These are phyloP conservation scores for Periconia macrospinosa DNA, from an alignment of 2,329 filamentous ascomycete species.

Conservation along the genomic window DNA sequence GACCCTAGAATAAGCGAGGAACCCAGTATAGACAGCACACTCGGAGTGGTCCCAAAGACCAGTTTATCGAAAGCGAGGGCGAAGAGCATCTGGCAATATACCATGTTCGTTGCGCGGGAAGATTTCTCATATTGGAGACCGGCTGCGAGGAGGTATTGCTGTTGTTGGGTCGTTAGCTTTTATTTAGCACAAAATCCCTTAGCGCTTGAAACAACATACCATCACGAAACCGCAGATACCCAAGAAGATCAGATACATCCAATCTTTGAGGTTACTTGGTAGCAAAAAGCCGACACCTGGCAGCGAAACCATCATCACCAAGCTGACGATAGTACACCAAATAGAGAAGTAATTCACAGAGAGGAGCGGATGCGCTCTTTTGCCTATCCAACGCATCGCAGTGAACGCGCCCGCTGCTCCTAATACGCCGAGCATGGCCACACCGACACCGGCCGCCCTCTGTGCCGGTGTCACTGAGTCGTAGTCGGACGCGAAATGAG, in stretches of 20 bases:
- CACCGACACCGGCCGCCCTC: constrained; percentile 68
- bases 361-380: constrained; percentile 78
- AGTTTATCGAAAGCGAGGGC: constrained; percentile 66
- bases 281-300: constrained; percentile 61
- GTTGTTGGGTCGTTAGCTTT: neutral
- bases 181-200: neutral
- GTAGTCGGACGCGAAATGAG: constrained; percentile 40
- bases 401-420: constrained; percentile 76
- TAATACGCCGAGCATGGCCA: constrained; percentile 75
- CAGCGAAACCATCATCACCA: constrained; percentile 59
- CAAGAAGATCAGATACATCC: constrained; percentile 68
- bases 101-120: constrained; percentile 64
- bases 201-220: constrained; percentile 43
- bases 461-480: constrained; percentile 61
- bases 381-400: constrained; percentile 77
- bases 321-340: constrained; percentile 70
- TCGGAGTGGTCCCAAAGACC: constrained; percentile 63
- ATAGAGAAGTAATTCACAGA: constrained; percentile 81
- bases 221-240: constrained; percentile 77
- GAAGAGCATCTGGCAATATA: constrained; percentile 72
- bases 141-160: constrained; percentile 80
- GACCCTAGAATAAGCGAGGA: constrained; percentile 66
- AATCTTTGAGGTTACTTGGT: constrained; percentile 60
- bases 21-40: constrained; percentile 60
- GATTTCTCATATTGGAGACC: constrained; percentile 73